phyloP scores from a whole-genome alignment of 2,329 filamentous ascomycete genomes.

The Diaporthe longicolla region DNA sequence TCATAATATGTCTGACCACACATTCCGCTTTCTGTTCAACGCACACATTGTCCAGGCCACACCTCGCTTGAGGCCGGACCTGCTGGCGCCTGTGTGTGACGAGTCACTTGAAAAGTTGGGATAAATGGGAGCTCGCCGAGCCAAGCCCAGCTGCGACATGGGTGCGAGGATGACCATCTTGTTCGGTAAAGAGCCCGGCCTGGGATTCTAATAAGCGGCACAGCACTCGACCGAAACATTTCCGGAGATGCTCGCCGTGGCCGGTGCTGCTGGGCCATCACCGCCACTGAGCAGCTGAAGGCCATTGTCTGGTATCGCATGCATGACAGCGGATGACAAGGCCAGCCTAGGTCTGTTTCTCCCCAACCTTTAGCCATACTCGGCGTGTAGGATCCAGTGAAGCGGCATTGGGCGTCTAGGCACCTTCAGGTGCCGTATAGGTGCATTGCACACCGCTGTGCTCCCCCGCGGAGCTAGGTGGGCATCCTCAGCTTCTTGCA shows the following conservation, averaged over 20 bases:
- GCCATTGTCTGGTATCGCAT: constrained; percentile 7
- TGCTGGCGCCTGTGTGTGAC: constrained; percentile 2
- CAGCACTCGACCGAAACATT: constrained; percentile 14
- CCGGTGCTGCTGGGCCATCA: not conserved
- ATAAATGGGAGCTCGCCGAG: not conserved
- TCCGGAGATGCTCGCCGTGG: not conserved
- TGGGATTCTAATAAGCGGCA: not conserved
- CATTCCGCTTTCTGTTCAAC: not conserved
- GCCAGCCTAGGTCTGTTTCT: not conserved
- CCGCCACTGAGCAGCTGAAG: constrained; percentile 21
- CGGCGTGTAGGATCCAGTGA: constrained; percentile 11
- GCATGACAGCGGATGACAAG: constrained; percentile 24
- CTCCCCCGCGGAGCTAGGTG: constrained; percentile 16
- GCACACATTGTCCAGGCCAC: not conserved
- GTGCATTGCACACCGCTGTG: constrained; percentile 32
- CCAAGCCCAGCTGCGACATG: not conserved
- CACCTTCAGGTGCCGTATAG: constrained; percentile 16
- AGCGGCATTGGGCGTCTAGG: constrained; percentile 14
- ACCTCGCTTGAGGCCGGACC: not conserved
- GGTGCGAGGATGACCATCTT: not conserved
- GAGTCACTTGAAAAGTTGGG: constrained; percentile 3
- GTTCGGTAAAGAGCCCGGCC: not conserved
- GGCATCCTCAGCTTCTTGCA: constrained; percentile 1
- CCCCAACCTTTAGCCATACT: not conserved
- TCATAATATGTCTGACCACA: constrained; percentile 6